phyloP scores from a whole-genome alignment of 768 basidiomycete species.

The Tremella mesenterica region DNA sequence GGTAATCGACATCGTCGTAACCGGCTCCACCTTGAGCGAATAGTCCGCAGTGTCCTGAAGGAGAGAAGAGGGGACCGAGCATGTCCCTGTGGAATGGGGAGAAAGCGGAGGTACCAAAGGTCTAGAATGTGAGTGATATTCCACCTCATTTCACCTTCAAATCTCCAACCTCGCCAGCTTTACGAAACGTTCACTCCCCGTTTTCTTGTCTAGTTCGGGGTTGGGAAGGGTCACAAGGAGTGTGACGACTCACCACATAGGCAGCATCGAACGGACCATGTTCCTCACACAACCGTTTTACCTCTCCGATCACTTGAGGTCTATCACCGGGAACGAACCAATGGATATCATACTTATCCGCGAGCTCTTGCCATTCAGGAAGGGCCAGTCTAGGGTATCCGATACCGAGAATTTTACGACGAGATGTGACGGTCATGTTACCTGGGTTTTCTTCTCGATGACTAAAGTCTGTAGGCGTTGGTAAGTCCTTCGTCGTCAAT shows the following conservation, averaged over 20 bases:
- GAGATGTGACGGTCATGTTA: slow-evolving; percentile 7
- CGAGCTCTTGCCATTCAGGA: slow-evolving; percentile 11
- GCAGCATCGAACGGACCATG: slow-evolving; percentile 19
- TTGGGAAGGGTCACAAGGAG: neutral
- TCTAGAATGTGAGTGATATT: neutral
- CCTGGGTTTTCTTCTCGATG: neutral
- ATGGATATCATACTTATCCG: slow-evolving; percentile 18
- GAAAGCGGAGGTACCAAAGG: slow-evolving; percentile 6
- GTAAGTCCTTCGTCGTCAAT: too few species aligned
- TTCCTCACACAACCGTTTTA: slow-evolving; percentile 17
- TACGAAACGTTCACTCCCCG: too few species aligned
- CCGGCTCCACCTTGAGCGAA: slow-evolving; percentile 25
- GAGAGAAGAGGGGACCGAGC: slow-evolving; percentile 10
- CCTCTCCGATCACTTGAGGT: slow-evolving; percentile 13
- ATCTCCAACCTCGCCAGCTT: too few species aligned
- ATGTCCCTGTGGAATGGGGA: slow-evolving; percentile 12
- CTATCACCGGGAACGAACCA: slow-evolving; percentile 17
- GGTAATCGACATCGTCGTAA: slow-evolving; percentile 19
- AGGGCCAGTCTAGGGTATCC: slow-evolving; percentile 18
- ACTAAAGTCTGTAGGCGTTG: too few species aligned
- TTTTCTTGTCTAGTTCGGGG: neutral
- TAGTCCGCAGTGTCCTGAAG: slow-evolving; percentile 15
- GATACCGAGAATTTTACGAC: slow-evolving; percentile 16
- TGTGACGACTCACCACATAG: slow-evolving; percentile 12
- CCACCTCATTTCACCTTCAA: too few species aligned